Evolutionary conservation across 345 rosid species (phyloP), one percentile per base, ranked within the genome.

Genomic region (Eucalyptus caleyi): DNA sequence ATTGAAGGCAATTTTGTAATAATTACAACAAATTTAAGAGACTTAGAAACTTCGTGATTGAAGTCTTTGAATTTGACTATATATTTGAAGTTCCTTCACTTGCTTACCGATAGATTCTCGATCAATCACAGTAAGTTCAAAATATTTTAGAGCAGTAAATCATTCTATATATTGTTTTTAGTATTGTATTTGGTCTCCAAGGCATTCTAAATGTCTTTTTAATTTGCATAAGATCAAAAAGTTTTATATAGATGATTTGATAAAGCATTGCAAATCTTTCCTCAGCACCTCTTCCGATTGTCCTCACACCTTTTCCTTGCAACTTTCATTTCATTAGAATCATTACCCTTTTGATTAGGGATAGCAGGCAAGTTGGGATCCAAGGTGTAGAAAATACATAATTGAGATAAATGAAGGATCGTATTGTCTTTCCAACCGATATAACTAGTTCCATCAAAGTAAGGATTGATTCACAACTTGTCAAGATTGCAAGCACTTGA

Each of bases 161-260:
- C n/a, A 13, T 12, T 30, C 5, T 7, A 15, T 0, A 14, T 16
- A 13, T 62, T 62, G 5, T 30, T 62, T 62, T 62, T n/a, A 30
- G 8, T 62, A 6, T 62, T 14, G 18, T 1, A 62, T 30, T 62
- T 30, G 0, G 34, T 30, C 34, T 13, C 5, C 72, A 30, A 62
- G 72, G 72, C 37, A 30, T 62, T 62, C 24, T 53, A 53, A 53
- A 53, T 62, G 9, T 30, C 0, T 14, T 53, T 0, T 7, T 13
- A 3, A 62, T 62, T 62, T 62, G 34, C 0, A 0, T 13, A 13
- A 62, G 34, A 62, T 27, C 16, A 6, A 30, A 62, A 62, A 13
- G 8, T 62, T 62, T 62, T 6, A 30, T 1, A 62, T 30, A 62
- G 34, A 62, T 0, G 0, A 30, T 62, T 0, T 1, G 19, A 30